A percentile compares a stretch with the other conserved stretches of the same genome.
phyloP scores from a whole-genome alignment of 2,329 filamentous ascomycete genomes.

The Cordyceps fumosorosea region DNA sequence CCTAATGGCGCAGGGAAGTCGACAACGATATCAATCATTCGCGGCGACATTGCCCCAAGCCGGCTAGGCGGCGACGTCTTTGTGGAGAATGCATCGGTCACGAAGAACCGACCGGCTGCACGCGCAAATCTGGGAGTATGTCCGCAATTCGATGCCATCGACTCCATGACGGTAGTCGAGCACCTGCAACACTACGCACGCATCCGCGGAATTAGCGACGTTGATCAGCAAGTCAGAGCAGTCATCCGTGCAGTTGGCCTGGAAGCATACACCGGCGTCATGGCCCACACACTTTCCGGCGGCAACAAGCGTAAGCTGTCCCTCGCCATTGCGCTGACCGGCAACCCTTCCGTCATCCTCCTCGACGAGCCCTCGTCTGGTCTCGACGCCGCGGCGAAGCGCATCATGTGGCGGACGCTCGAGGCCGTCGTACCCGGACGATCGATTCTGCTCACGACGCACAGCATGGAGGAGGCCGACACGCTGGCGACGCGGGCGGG shows the following conservation, averaged over 20 bases:
- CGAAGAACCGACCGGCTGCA: conserved; percentile 55
- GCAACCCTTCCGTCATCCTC: conserved; percentile 65
- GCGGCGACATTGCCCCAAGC: conserved; percentile 63
- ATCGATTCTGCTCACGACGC: conserved; percentile 66
- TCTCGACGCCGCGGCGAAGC: conserved; percentile 68
- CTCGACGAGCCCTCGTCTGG: conserved; percentile 69
- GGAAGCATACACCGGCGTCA: conserved; percentile 50
- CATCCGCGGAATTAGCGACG: conserved; percentile 57
- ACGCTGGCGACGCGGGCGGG: conserved; percentile 57
- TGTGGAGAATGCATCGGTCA: conserved; percentile 60
- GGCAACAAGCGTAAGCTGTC: conserved; percentile 73
- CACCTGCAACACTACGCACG: conserved; percentile 68
- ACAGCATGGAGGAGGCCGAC: conserved; percentile 77
- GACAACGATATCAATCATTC: conserved; percentile 64
- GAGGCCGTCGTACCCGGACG: conserved; percentile 58
- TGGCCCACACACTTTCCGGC: conserved; percentile 63
- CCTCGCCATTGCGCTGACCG: conserved; percentile 68
- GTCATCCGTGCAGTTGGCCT: conserved; percentile 63
- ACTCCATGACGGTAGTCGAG: conserved; percentile 66
- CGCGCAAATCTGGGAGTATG: conserved; percentile 63
- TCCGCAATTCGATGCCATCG: conserved; percentile 67
- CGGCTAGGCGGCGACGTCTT: conserved; percentile 53
- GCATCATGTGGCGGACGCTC: conserved; percentile 70
- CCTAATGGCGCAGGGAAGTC: conserved; percentile 74
- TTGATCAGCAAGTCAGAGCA: conserved; percentile 51